These are phyloP conservation scores for Ceratocystis lukuohia DNA, from an alignment of 2,329 filamentous ascomycete species.

Conservation along the genomic window DNA sequence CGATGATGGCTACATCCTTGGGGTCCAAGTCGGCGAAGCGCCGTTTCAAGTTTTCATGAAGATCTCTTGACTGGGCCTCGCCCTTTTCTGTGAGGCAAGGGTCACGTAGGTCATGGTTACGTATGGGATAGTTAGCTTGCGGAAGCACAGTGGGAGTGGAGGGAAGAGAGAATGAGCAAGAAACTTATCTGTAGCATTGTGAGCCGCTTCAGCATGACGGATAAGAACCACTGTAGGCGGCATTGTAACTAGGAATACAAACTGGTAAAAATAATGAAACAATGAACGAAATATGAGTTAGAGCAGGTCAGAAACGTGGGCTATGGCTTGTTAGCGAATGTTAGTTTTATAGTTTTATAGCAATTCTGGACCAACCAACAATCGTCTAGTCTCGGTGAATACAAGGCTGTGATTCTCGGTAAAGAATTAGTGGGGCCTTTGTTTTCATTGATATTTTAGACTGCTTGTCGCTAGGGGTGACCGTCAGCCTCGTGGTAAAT, in stretches of 20 bases:
- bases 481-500: conserved; percentile 4
- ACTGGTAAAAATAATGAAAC: neutral
- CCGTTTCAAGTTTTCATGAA: conserved; percentile 32
- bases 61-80: conserved; percentile 33
- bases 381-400: neutral
- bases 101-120: conserved; percentile 37
- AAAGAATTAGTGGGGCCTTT: neutral
- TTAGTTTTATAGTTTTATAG: too few relatives aligned
- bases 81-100: conserved; percentile 39
- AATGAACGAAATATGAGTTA: too few relatives aligned
- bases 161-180: conserved; percentile 14
- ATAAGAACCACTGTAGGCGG: conserved; percentile 59
- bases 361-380: neutral
- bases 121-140: conserved; percentile 24
- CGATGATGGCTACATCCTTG: conserved; percentile 39
- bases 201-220: conserved; percentile 68
- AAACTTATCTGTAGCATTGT: conserved; percentile 40
- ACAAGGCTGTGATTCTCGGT: conserved; percentile 9
- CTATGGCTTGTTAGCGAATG: neutral
- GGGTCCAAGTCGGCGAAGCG: conserved; percentile 26
- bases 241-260: conserved; percentile 27
- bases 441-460: neutral
- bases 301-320: neutral
- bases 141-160: conserved; percentile 15
- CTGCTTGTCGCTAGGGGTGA: neutral